phyloP scores from a whole-genome alignment of 768 basidiomycete genomes.

The Termitomyces sp. region DNA sequence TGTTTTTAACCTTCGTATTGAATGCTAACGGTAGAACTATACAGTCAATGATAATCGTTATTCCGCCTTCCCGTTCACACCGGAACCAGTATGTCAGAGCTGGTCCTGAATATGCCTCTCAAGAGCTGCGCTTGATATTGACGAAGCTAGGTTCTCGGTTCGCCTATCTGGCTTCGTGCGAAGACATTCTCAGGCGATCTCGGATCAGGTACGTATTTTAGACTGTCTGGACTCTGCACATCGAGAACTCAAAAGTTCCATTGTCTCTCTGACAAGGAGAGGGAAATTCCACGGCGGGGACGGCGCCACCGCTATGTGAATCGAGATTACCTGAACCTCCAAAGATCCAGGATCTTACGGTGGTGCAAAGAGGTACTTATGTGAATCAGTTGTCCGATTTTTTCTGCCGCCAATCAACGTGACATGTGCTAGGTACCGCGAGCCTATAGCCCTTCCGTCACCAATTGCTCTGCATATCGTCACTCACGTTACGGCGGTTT shows the following conservation, averaged over 20 bases:
- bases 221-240: not conserved
- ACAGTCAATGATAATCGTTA: not conserved
- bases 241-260: not conserved
- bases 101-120: not conserved
- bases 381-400: not conserved
- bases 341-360: not conserved
- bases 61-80: not conserved
- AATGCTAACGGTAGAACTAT: not conserved
- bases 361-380: not conserved
- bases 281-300: not conserved
- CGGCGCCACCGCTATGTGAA: not conserved
- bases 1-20: not conserved
- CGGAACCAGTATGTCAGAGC: not conserved
- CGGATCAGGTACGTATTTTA: not conserved
- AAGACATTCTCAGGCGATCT: not conserved
- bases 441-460: not conserved
- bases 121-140: not conserved
- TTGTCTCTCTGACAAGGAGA: not conserved
- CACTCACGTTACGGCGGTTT: not conserved
- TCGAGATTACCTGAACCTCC: not conserved
- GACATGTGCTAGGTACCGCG: not conserved
- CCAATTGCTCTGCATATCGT: not conserved
- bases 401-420: not conserved
- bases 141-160: not conserved
- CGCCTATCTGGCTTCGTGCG: not conserved